Base-by-base conservation (phyloP, 2,329 filamentous ascomycete genomes). In the Sarocladium strictum region DNA sequence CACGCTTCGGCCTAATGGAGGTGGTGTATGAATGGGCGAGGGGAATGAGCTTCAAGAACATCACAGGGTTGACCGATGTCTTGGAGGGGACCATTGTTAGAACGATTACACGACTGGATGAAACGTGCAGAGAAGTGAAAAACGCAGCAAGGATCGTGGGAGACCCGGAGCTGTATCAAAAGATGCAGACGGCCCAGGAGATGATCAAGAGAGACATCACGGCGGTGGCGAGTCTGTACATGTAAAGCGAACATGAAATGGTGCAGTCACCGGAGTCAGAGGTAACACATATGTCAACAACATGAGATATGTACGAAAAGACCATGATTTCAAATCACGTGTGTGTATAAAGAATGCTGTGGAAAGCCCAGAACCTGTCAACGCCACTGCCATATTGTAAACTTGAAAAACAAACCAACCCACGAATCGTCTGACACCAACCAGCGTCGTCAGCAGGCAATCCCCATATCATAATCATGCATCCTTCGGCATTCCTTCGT, bases 1-100 rank as follows among this genome's bases (percentile, higher is more conserved):
- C 92, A 2, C 82, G 93, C 10, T 99, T 99, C 67, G 94, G 93
- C 1, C 80, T 99, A 55, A 91, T 96, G 67, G 94, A 99, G 70
- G 94, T 99, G 0, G 95, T 99, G 32, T 97, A 97, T 68, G 94
- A 99, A 70, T 99, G 94, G 94, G 94, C 94, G 10, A 79, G 90
- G 51, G 94, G 94, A 24, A 97, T 97, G 90, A 93, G 89, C 53
- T 99, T 99, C 78, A 96, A 95, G 72, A 93, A 94, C 60, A 99
- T 99, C 61, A 97, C 93, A 0, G 89, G 93, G 61, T 74, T 99
- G 66, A 99, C 94, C 7, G 93, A 97, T 68, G 92, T 99, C 55
- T 84, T 97, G 64, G 94, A 99, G 71, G 94, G 94, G 1, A 97
- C 94, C 0, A 97, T 99, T 72, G 94, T 99, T 49, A 79, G 94